Evolutionary conservation across 2,329 filamentous ascomycete genomes (phyloP), one percentile per base, ranked within the genome.

Genomic region (Colletotrichum orchidophilum): DNA sequence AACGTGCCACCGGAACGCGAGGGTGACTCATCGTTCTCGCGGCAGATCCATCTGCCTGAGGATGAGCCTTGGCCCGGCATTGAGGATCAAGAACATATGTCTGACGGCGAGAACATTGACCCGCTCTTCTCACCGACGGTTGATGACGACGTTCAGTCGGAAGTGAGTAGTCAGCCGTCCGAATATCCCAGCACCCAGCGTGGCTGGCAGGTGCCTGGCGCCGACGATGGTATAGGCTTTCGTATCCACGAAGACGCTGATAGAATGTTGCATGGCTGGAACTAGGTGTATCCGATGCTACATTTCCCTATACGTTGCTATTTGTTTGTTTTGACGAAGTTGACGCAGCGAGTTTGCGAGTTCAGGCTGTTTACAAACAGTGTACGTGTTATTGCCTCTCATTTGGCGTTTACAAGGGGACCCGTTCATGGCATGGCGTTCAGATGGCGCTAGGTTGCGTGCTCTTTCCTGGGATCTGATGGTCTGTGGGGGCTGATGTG

Each of bases 51-150:
- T 68, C 73, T 82, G 52, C 86, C 86, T 1, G 87, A 90, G 75
- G 88, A 90, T 71, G 85, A 89, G 70, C 83, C 84, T 2, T 88
- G 87, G 87, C 86, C 84, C 0, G 88, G 88, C 9, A 87, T 90
- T 59, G 87, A 89, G 72, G 87, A 87, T 66, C 80, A 80, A 63
- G 83, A 83, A 18, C 76, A 79, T 53, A 81, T 83, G 73, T 83
- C 82, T 0, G 84, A 89, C 61, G 83, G 81, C 2, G 88, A 90
- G 74, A 89, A 89, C 67, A 77, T 85, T 39, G 84, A 88, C 57
- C 86, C 86, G 2, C 73, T 75, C 9, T 78, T 73, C 46, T 71
- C 64, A 6, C 62, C 74, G 55, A 59, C 73, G 18, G 74, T 67
- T 18, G 74, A 74, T 64, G 81, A 82, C 5, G 78, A 74, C 31